Base-by-base conservation (phyloP, 768 basidiomycete species). In the Lactarius tabidus region DNA sequence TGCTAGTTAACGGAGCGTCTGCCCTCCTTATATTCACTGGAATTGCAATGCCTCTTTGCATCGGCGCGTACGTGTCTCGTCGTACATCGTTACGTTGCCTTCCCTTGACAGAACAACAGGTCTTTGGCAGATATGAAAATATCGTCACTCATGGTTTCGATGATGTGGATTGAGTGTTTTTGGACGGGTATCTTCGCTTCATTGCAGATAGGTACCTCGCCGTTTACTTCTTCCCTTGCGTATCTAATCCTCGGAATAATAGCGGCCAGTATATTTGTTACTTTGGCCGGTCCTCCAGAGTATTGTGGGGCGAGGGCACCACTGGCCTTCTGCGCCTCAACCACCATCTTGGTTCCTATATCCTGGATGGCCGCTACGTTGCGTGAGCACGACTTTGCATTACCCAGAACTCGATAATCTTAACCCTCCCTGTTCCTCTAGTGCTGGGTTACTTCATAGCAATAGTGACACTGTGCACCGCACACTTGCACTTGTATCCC, bases 371-470 rank as follows among this genome's bases (percentile, higher is more conserved):
- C 75, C 8, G 70, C 71, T 59, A 72, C 69, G 15, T 66, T 69
- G 35, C 51, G 74, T 77, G 68, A 59, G 76, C 72, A 45, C 39
- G 6, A 28, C 51, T 45, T 62, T 65, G 39, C 64, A 62, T 43
- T 48, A 20, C 35, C 3, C 18, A 35, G 35, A n/a, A 14, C 23
- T 57, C 35, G 10, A 51, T 62, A 43, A 33, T 56, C 28, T 15
- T 28, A 33, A 56, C 18, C 26, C 23, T 3, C 33, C 12, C 23
- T 31, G 26, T 38, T 28, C 6, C 28, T 36, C 20, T 61, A 86
- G 84, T 82, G 48, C 69, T 85, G 12, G 71, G 78, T 12, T 88
- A 90, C 69, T 85, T 84, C 70, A 77, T 89, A 68, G 71, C 78
- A 4, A 75, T 90, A 29, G 77, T 81, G 70, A 74, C 83, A 63